These are phyloP conservation scores for Saccharomycodes ludwigii DNA, from an alignment of 805 yeast genomes.

Conservation along the genomic window DNA sequence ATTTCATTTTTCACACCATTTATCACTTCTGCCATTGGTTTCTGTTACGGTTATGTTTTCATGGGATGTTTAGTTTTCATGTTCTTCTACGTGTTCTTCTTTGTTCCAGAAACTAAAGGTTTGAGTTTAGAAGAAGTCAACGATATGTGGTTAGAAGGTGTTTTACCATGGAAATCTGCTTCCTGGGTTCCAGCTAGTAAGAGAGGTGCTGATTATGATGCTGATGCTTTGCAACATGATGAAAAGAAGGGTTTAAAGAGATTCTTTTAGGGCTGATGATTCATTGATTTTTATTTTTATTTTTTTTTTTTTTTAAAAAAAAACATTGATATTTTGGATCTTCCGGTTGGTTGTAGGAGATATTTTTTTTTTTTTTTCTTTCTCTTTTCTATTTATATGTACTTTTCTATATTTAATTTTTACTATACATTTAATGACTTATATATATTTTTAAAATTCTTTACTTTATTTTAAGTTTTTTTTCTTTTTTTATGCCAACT, in stretches of 20 bases:
- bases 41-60: constrained; percentile 54
- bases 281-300: too few species aligned
- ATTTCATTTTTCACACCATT: constrained; percentile 64
- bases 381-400: too few species aligned
- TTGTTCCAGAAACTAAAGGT: constrained; percentile 67
- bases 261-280: constrained; percentile 7
- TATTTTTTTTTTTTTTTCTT: too few species aligned
- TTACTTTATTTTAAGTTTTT: too few species aligned
- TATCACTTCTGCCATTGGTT: constrained; percentile 49
- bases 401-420: too few species aligned
- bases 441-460: too few species aligned
- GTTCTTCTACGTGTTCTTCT: constrained; percentile 55
- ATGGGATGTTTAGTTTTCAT: constrained; percentile 43
- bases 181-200: constrained; percentile 34
- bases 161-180: constrained; percentile 32
- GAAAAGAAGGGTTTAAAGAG: constrained; percentile 9
- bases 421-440: too few species aligned
- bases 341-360: too few species aligned
- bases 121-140: constrained; percentile 72
- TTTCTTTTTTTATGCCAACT: too few species aligned
- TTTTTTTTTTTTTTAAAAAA: too few species aligned
- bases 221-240: constrained; percentile 6
- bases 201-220: constrained; percentile 6
- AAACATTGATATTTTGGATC: too few species aligned
- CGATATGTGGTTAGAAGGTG: constrained; percentile 35